Base-by-base conservation (phyloP, 805 yeast genomes). In the Saccharomycopsis selenospora region DNA sequence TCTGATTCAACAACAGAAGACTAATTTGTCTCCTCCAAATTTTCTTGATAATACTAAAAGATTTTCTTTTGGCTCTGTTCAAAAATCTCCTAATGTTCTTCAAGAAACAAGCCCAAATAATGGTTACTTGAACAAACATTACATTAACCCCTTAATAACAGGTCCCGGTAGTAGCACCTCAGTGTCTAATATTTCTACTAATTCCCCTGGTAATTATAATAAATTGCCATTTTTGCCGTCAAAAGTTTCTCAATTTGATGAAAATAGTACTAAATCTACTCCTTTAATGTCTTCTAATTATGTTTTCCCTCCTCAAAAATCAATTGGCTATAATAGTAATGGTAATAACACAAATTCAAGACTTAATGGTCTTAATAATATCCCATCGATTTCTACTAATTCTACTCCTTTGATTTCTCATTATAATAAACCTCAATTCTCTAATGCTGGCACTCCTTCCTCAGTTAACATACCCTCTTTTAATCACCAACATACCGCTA, bases 231-330 rank as follows among this genome's bases (percentile, higher is more conserved):
- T 46, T 43, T 27, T 43, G 11, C 24, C 49, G 5, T 42, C 49
- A 10, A 50, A 50, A 43, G 26, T 46, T 27, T 23, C 29, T 20
- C 50, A 42, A 18, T 41, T 44, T 23, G 53, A 50, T 5, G 45
- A 42, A 30, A 17, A 13, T 6, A 33, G 38, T 20, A 33, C n/a
- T 20, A 33, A 33, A 33, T 33, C 38, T 5, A 33, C 33, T 13
- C 38, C 45, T n/a, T 13, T 49, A 14, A 33, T 47, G 25, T 5
- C 48, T 3, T 22, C 48, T 2, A 49, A 43, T 26, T 52, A 42
- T 50, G 50, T 52, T 8, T 49, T 52, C 18, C 55, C 56, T 10
- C 52, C 46, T 1, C 53, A 49, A 42, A 51, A 49, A 36, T 14
- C 10, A 14, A 33, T 20, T 33, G 38, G 8, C 10, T 33, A 33